phyloP scores from a whole-genome alignment of 2,329 filamentous ascomycete species.

The Zymoseptoria crescenta region DNA sequence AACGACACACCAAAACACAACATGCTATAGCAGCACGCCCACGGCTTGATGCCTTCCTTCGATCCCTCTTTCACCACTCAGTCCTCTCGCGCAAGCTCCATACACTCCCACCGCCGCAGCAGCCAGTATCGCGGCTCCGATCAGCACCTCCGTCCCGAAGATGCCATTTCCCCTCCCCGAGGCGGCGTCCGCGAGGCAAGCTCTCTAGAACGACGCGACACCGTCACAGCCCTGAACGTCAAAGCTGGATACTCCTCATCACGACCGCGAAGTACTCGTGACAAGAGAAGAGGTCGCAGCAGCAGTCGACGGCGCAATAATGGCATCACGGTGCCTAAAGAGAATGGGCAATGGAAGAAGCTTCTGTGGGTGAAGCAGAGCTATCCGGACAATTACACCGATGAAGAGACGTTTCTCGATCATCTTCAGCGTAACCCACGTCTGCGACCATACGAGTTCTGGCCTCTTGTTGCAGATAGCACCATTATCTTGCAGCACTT shows the following conservation, averaged over 20 bases:
- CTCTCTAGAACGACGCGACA: slow-evolving; percentile 27
- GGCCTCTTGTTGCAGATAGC: slow-evolving; percentile 88
- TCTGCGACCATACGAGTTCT: slow-evolving; percentile 93
- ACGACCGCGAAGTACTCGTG: slow-evolving; percentile 28
- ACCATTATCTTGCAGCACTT: slow-evolving; percentile 97
- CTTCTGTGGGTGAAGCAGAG: slow-evolving; percentile 96
- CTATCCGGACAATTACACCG: slow-evolving; percentile 98
- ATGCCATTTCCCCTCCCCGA: slow-evolving; percentile 67
- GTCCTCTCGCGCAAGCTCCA: slow-evolving; percentile 14
- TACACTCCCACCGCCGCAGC: slow-evolving; percentile 6
- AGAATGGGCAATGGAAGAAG: slow-evolving; percentile 73
- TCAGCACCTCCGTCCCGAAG: slow-evolving; percentile 66
- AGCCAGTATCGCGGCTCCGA: slow-evolving; percentile 8
- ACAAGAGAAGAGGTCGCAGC: slow-evolving; percentile 50
- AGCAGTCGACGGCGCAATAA: slow-evolving; percentile 57
- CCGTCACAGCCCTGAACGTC: slow-evolving; percentile 16
- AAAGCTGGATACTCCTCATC: slow-evolving; percentile 1
- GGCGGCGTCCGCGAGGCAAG: slow-evolving; percentile 9
- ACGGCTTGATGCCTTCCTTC: not conserved
- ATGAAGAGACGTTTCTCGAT: slow-evolving; percentile 92
- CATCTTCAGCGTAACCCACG: slow-evolving; percentile 91
- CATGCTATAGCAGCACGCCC: not conserved
- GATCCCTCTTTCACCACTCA: not conserved
- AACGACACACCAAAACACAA: not conserved
- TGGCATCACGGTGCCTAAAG: slow-evolving; percentile 2